A percentile compares a stretch with the other conserved stretches of the same genome.
Evolutionary conservation across 495 filamentous ascomycete genomes (phyloP).

Genomic region (Xylaria sp.): DNA sequence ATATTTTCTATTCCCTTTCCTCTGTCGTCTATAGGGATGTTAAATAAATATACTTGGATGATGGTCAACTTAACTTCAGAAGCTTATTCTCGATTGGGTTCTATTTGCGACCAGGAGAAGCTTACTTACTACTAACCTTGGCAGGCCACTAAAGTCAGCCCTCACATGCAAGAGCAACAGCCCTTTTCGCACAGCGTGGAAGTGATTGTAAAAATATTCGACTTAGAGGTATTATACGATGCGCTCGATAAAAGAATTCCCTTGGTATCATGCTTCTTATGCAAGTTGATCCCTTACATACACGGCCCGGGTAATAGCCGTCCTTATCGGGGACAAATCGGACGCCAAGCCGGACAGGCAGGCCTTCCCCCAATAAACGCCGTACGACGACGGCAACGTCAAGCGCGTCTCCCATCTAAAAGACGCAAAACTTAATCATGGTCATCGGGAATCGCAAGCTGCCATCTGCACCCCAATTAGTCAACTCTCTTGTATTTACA

Average conservation of each 20-base stretch:
- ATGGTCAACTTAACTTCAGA: not conserved
- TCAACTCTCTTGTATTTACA: too few species aligned
- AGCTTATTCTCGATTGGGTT: not conserved
- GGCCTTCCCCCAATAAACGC: conserved; percentile 2
- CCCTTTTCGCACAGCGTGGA: not conserved
- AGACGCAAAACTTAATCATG: not conserved
- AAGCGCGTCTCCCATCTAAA: conserved; percentile 3
- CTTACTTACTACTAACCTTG: not conserved
- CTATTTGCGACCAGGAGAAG: not conserved
- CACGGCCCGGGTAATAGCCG: conserved; percentile 6
- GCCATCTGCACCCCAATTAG: not conserved
- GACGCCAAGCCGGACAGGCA: conserved; percentile 26
- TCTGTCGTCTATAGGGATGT: not conserved
- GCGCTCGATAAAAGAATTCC: not conserved
- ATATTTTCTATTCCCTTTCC: not conserved
- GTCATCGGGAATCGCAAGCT: not conserved
- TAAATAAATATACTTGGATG: not conserved
- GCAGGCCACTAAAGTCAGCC: not conserved
- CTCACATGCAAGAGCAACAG: not conserved
- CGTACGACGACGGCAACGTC: conserved; percentile 19
- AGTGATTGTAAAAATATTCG: too few species aligned
- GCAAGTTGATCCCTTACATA: not conserved
- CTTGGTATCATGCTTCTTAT: not conserved
- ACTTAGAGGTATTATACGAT: too few species aligned
- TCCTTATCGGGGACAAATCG: conserved; percentile 26